Base-by-base conservation (phyloP, 257 asterid species). In the Apocynum venetum region DNA sequence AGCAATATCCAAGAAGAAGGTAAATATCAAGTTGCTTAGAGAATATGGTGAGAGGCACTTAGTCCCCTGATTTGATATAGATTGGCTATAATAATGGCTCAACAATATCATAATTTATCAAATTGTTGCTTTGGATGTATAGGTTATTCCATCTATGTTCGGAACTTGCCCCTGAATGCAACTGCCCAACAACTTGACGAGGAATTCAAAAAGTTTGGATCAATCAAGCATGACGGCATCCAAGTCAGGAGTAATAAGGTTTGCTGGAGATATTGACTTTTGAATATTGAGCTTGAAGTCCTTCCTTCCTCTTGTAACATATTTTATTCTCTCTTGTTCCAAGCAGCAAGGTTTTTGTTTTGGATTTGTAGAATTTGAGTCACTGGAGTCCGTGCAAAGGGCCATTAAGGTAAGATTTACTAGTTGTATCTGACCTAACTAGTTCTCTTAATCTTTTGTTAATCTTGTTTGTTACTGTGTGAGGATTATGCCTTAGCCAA, bases 231-330 rank as follows among this genome's bases (percentile, higher is more conserved):
- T 78, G 86, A 88, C 57, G 98, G 98, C 11, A 86, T 95, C 74
- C 98, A 95, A 91, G 98, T 95, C 78, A 84, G 96, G 84, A 88
- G 90, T 78, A 92, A 90, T 71, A 87, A 74, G 98, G 98, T 95
- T 51, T 25, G 86, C 59, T 76, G 77, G 60, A 60, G 69, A 71
- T 66, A 59, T 11, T 72, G 25, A 56, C 19, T 82, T 41, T 66
- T 10, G 55, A 7, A 67, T 72, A 31, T 76, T 72, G 72, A 10
- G 57, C 75, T 71, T 70, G 36, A 51, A 56, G 66, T 75, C 63
- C 59, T 64, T 70, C 48, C 38, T 36, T 59, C 64, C 31, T 44
- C 51, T 56, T 69, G 75, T 72, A 38, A 14, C 65, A 70, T n/a
- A 76, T 35, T 60, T 66, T 76, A n/a, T 77, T 38, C 65, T 57